Evolutionary conservation across 2,329 filamentous ascomycete species (phyloP), one percentile per base, ranked within the genome.

Genomic region (Fusarium cicatricum): DNA sequence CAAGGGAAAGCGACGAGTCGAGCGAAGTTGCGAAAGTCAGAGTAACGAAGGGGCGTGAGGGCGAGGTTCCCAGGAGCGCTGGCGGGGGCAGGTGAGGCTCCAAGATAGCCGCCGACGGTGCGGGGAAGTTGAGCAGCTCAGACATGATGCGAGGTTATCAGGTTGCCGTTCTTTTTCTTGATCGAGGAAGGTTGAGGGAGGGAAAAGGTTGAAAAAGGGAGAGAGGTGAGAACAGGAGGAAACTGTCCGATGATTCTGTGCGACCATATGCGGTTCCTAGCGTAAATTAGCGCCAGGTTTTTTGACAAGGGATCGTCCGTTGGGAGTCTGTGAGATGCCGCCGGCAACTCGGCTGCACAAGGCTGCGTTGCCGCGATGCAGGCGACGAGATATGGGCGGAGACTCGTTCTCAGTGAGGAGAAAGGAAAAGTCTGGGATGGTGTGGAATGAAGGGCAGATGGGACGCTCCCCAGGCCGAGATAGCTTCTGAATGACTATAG

Each of bases 1-100:
- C 82, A 23, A 94, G 82, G 2, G 92, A 85, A 44, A 96, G 82
- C 48, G 87, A 85, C 34, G 90, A 89, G 77, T 98, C 94, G 64
- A 99, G 88, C 4, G 93, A 97, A 7, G 89, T 90, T 17, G 95
- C 94, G 74, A 93, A 98, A 11, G 94, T 97, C 34, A 97, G 81
- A 2, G 93, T 97, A 43, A 92, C 83, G 71, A 83, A 85, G 11
- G 80, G 79, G 10, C 71, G 66, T 2, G 33, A 23, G 5, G 23
- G 28, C 11, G 55, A 34, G 8, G 52, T 23, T 23, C 42, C 31
- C n/a, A 46, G 17, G 2, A 39, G 26, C 2, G 52, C 12, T 26
- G 21, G 21, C 8, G 52, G 55, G 1, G 76, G 75, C 7, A 78
- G 67, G 16, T 72, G 72, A 28, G 69, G 52, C 45, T 76, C 71